Evolutionary conservation across 2,329 filamentous ascomycete genomes (phyloP).

Genomic region (Fusarium sp.): DNA sequence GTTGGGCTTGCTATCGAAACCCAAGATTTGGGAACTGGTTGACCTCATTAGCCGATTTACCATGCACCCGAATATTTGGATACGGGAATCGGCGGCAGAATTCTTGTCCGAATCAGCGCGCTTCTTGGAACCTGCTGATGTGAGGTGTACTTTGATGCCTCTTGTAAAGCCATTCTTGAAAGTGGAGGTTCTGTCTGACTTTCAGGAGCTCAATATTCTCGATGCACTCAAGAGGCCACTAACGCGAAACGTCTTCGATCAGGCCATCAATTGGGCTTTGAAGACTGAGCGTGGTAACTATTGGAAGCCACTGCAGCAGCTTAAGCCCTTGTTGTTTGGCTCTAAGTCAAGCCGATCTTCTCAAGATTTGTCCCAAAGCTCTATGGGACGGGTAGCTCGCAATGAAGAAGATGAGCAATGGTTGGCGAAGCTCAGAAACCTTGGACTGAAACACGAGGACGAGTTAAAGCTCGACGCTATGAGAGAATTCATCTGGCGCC

Average conservation of each 20-base stretch:
- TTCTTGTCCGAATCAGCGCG: conserved; percentile 82
- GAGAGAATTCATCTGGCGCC: conserved; percentile 90
- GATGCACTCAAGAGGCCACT: conserved; percentile 87
- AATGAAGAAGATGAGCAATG: conserved; percentile 96
- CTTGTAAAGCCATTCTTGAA: conserved; percentile 86
- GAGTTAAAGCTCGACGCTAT: conserved; percentile 89
- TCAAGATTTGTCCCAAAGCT: conserved; percentile 65
- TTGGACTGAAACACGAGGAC: conserved; percentile 84
- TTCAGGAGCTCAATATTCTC: conserved; percentile 79
- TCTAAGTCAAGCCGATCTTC: conserved; percentile 67
- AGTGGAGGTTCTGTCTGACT: conserved; percentile 70
- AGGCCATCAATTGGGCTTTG: conserved; percentile 85
- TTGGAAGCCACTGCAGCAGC: conserved; percentile 81
- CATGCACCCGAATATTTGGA: conserved; percentile 95
- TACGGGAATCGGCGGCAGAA: conserved; percentile 86
- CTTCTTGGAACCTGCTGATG: conserved; percentile 82
- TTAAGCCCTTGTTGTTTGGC: conserved; percentile 72
- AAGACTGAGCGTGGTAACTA: conserved; percentile 86
- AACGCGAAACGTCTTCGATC: conserved; percentile 82
- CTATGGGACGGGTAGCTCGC: conserved; percentile 72
- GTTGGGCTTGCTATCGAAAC: conserved; percentile 85
- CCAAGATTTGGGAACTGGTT: conserved; percentile 87
- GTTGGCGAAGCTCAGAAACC: conserved; percentile 84
- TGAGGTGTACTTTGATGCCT: conserved; percentile 84
- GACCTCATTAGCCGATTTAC: conserved; percentile 86